Evolutionary conservation across 2,329 filamentous ascomycete genomes (phyloP), one percentile per base, ranked within the genome.

Genomic region (Fusarium dlaminii): DNA sequence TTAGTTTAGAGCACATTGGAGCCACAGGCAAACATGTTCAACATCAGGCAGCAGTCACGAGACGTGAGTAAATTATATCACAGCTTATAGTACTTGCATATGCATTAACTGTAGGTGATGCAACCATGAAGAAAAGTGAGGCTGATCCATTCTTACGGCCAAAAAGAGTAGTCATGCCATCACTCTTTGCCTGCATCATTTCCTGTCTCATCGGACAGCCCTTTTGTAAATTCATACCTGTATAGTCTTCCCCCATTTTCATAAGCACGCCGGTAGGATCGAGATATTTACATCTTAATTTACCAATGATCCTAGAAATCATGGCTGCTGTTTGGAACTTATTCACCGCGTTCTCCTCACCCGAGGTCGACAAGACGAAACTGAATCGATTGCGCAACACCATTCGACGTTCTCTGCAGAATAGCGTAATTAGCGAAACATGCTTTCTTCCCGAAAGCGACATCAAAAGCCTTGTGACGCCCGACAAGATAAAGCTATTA

Each of bases 41-140:
- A 20, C 29, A 7, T 54, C n/a, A 61, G 46, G 36, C 58, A 61
- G 45, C 58, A 61, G 58, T 34, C 58, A 40, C 58, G n/a, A 37
- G 37, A 60, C 29, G 58, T 34, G n/a, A n/a, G 58, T 42, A n/a
- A 14, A 49, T 54, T 17, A 17, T 34, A 52, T 20, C 34, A n/a
- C 24, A 37, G 24, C 24, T 13, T 56, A 43, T 15, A 63, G 52
- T 45, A 42, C 51, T 46, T 67, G 60, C 64, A 65, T 67, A 65
- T 67, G 64, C 52, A 52, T 65, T 27, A 30, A 17, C 15, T 24
- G 15, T 37, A 59, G 3, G 29, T 45, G 48, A 46, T 65, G 37
- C 60, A 48, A 37, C 34, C 42, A 29, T 27, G 24, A 37, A 20
- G 30, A 11, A 34, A 14, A 14, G 43, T 63, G 40, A 34, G 56